Base-by-base conservation (phyloP, 2,329 filamentous ascomycete genomes). In the Cladorrhinum sp. region DNA sequence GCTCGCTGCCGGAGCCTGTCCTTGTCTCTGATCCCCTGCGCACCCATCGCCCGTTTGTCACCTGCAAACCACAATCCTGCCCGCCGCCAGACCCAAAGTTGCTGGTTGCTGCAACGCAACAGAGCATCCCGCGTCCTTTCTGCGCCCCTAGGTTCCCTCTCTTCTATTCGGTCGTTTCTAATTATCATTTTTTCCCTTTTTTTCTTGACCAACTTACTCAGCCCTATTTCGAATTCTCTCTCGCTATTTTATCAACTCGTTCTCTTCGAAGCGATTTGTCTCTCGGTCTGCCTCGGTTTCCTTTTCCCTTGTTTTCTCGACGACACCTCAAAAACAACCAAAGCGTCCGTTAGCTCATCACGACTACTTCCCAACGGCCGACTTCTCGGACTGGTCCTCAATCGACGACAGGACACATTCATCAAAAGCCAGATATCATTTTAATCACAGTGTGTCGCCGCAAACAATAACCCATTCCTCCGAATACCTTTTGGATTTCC, bases 101-200 rank as follows among this genome's bases (percentile, higher is more conserved):
- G 33, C 26, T 28, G 26, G 26, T 36, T 46, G 42, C 18, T 18
- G 42, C 42, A 46, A 46, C 18, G 14, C 42, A 46, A 10, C 42
- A 46, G 42, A 46, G 24, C 63, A 59, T 54, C 49, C 52, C 52
- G 53, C 53, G 36, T 28, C 60, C 33, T 36, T 18, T 24, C 28
- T 39, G 23, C 14, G 49, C 23, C 18, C 28, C 49, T 60, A 28
- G 64, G 62, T 48, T 66, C 60, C 64, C 64, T 66, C 64, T 58
- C 61, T 59, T 54, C 16, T 21, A 30, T 53, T 30, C 51, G 33
- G 39, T 59, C 50, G 50, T 51, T 55, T 21, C 26, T 33, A 50
- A 36, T 33, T 26, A 58, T 58, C 42, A 58, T 46, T 26, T 59
- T 54, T 54, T 42, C 57, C 48, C n/a, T n/a, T n/a, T 54, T 33